phyloP scores from a whole-genome alignment of 2,329 filamentous ascomycete species.

The Exophiala xenobiotica region DNA sequence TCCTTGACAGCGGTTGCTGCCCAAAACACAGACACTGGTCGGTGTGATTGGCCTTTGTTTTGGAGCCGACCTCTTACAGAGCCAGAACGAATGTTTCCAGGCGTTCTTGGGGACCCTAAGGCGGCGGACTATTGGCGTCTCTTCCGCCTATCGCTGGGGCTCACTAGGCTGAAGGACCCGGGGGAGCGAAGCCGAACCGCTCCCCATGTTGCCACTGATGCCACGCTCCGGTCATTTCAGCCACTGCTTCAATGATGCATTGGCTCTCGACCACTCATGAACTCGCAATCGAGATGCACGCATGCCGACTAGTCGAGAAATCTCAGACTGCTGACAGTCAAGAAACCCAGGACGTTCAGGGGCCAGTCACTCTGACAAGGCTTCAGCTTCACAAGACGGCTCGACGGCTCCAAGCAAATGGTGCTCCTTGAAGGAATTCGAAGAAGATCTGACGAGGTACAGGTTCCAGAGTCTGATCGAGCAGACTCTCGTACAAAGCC shows the following conservation, averaged over 20 bases:
- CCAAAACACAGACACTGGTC: constrained; percentile 7
- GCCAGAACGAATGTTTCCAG: background rate
- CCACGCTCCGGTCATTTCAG: background rate
- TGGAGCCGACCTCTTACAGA: background rate
- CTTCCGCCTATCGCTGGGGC: background rate
- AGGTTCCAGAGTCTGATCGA: no score
- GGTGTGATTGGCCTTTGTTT: background rate
- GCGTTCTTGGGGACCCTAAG: background rate
- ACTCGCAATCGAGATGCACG: background rate
- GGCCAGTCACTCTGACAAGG: no score
- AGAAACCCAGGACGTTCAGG: no score
- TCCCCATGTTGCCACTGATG: constrained; percentile 1
- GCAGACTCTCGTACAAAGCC: no score
- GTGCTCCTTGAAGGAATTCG: no score
- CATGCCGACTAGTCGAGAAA: no score
- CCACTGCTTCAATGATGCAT: background rate
- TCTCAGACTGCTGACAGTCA: no score
- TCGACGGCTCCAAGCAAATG: no score
- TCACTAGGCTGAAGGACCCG: background rate
- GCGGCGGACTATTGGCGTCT: background rate
- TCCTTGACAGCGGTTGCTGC: constrained; percentile 5
- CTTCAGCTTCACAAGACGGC: no score
- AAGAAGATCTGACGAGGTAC: no score
- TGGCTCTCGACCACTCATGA: no score
- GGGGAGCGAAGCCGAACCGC: background rate